Evolutionary conservation across 2,329 filamentous ascomycete genomes (phyloP).

Genomic region (Fusarium hostae): DNA sequence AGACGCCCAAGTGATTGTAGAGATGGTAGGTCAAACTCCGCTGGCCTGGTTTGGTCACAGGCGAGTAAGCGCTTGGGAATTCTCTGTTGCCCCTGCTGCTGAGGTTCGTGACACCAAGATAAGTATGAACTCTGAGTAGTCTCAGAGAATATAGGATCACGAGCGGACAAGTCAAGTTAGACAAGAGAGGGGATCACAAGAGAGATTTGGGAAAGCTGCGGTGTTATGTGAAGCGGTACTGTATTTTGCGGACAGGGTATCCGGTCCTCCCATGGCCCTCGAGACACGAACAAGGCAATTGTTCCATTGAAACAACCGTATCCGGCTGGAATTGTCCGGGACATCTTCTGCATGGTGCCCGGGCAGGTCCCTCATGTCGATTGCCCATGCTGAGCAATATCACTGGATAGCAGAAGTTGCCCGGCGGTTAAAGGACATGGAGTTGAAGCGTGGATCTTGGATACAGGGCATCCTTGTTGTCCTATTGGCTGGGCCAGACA

Average conservation of each 20-base stretch:
- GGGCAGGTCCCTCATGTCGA: constrained; percentile 20
- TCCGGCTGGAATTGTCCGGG: constrained; percentile 25
- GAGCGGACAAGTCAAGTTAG: not conserved
- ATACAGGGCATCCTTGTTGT: constrained; percentile 22
- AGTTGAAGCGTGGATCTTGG: constrained; percentile 36
- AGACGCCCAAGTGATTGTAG: constrained; percentile 43
- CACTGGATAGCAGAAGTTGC: constrained; percentile 25
- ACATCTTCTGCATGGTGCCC: constrained; percentile 27
- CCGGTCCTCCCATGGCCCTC: constrained; percentile 17
- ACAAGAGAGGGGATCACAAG: constrained; percentile 22
- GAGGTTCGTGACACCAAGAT: not conserved
- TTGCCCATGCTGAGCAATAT: constrained; percentile 15
- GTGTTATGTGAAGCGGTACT: constrained; percentile 36
- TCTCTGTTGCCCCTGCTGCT: constrained; percentile 3
- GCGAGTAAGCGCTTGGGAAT: constrained; percentile 1
- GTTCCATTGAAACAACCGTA: constrained; percentile 11
- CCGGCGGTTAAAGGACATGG: constrained; percentile 38
- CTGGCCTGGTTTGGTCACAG: constrained; percentile 28
- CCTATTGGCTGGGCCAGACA: constrained; percentile 34
- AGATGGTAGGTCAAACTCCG: constrained; percentile 52
- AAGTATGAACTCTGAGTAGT: not conserved
- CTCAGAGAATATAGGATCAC: not conserved
- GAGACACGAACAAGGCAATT: constrained; percentile 6
- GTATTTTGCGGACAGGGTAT: constrained; percentile 16
- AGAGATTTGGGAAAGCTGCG: constrained; percentile 27